Evolutionary conservation across 139 green algal genomes (phyloP), one percentile per base, ranked within the genome.

Genomic region (Eudorina sp.): DNA sequence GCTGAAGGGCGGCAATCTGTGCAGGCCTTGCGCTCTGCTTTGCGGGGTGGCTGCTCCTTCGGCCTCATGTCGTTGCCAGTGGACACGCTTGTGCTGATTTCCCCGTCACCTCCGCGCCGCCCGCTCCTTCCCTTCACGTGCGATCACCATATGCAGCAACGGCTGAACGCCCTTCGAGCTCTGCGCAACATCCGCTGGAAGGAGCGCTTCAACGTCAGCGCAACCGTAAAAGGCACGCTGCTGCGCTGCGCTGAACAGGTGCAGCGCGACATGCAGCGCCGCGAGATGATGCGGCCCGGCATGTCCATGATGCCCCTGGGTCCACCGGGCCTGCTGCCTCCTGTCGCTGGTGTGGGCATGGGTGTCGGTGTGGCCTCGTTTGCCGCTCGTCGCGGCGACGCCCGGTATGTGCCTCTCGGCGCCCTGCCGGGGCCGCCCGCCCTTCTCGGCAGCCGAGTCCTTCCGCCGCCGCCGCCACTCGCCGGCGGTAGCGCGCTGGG

Each of bases 121-220:
- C 58, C 58, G 27, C 43, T 81, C 45, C 14, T 41, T 4, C 23
- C 6, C 25, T 40, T 41, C 73, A 19, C 73, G 36, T 38, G 1
- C n/a, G n/a, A n/a, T n/a, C n/a, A 34, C 62, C 23, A 38, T 72
- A n/a, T 34, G 62, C 82, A 88, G 82, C 53, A 76, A 79, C 82
- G 82, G 18, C 34, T 88, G 18, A 70, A 81, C 29, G 83, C 83
- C 16, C 68, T 88, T 8, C 51, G 36, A 23, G 4, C 48, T 23
- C 40, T 88, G 8, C 36, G 25, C n/a, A 70, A 45, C 38, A 46
- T 88, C 23, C 48, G 51, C 69, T 88, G 83, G 83, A 64, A 73
- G 83, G 83, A 88, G 83, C 83, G 83, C 68, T 88, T 88, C 68
- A 88, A 88, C 66, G 68, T 88, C 5, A 82, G 48, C 69, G 83